Percentiles rank a stretch among this genome's conserved stretches.
Evolutionary conservation across 1,139 yeast genomes (phyloP).

Genomic region (Suhomyces anneliseae): DNA sequence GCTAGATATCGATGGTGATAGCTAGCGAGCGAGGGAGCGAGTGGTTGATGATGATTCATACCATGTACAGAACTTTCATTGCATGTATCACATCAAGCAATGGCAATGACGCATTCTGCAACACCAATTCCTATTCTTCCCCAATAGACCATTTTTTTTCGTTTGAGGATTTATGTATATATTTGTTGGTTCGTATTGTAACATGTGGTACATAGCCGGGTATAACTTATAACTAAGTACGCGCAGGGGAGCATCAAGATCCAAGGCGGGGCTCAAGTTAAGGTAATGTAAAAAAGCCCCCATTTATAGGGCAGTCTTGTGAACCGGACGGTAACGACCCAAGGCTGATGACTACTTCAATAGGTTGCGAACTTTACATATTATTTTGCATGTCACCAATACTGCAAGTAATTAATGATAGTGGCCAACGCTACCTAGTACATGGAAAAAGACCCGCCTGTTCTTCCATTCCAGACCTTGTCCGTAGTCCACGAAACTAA

Average conservation of each 20-base stretch:
- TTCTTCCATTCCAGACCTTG: too few relatives aligned
- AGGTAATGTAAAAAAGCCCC: too few relatives aligned
- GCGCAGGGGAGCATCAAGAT: not conserved
- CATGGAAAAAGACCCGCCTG: too few relatives aligned
- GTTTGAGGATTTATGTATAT: too few relatives aligned
- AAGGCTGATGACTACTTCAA: not conserved
- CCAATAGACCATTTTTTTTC: too few relatives aligned
- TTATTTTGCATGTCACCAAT: not conserved
- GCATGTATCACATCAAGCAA: not conserved
- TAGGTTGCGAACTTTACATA: not conserved
- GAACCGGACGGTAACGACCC: not conserved
- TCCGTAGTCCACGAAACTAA: too few relatives aligned
- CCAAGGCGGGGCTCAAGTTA: not conserved
- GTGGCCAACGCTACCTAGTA: not conserved
- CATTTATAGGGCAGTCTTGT: too few relatives aligned
- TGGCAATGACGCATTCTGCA: not conserved
- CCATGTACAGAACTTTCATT: not conserved
- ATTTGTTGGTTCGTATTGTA: not conserved
- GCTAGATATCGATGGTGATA: not conserved
- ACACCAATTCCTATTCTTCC: not conserved
- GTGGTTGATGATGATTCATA: too few relatives aligned
- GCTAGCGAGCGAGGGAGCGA: not conserved
- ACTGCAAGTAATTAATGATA: not conserved
- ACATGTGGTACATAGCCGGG: not conserved
- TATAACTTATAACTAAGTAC: not conserved